Evolutionary conservation across 805 yeast species (phyloP), one percentile per base, ranked within the genome.

Genomic region (Peterozyma toletana): DNA sequence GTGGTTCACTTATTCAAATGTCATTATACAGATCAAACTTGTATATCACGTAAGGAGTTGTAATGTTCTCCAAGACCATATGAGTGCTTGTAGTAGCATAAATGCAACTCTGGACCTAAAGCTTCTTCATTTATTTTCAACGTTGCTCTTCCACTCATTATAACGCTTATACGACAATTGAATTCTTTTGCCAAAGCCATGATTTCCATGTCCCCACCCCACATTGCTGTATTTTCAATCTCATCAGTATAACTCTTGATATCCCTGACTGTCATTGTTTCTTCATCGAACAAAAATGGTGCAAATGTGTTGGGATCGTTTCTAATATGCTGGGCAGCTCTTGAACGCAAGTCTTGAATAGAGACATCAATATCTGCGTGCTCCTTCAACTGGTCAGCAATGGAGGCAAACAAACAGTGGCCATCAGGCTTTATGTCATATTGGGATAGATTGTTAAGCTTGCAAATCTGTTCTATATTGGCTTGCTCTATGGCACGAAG

Each of bases 141-240:
- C 2, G 83, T 72, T 5, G 89, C 74, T 35, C 87, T 74, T 0
- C 95, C 95, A 39, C 88, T 84, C 70, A 85, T 78, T 64, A 82
- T 69, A 10, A 91, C 81, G 39, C 80, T 70, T n/a, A 91, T 77
- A 0, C 89, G 86, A 51, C 86, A 79, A 47, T 81, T 70, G 53
- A 71, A 85, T n/a, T 76, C 77, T 47, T 78, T 72, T 1, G 95
- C 73, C 35, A 90, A 67, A 0, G 97, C 96, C 56, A 86, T 61
- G 15, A 91, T 80, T 66, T 91, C 99, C 68, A 88, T 68, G 54
- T 93, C 97, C 9, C 96, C 93, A 21, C 99, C 99, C 99, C 99
- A 91, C 70, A 86, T 77, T 0, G 95, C 80, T 0, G 96, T 87
- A n/a, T 60, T 68, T 47, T 75, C 84, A 46, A 91, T 70, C 49